Evolutionary conservation across 345 rosid species (phyloP), one percentile per base, ranked within the genome.

Genomic region (Populus euphratica): DNA sequence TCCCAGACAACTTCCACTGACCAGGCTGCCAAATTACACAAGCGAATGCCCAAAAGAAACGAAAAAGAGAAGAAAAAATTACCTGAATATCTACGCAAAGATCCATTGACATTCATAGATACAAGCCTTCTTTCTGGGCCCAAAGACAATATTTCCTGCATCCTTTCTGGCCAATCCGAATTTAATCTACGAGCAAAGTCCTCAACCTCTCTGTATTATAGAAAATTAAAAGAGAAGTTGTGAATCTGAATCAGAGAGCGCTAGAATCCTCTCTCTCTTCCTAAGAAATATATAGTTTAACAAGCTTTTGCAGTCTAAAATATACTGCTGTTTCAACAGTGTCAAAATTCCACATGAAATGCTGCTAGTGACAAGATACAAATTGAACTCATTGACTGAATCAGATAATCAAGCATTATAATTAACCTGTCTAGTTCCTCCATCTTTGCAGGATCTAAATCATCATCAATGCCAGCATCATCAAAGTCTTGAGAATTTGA

Each of bases 101-200:
- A 85, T 70, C 89, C 90, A 82, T 87, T 85, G 77, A 90, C 90
- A 44, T 91, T 90, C 16, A 81, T 77, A 20, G 93, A 83, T 59
- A 77, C 75, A 43, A 68, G 83, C 71, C 80, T 88, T 71, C 85
- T 88, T 76, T 90, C 93, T 76, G 82, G 90, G 76, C 91, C 93
- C 79, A 79, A 73, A 33, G 88, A 88, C 43, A 84, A 82, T 69
- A 92, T 89, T 84, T 90, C 92, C 77, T 85, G 88, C 86, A 89
- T 87, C 83, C 94, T 87, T 81, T 89, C 89, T 9, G 91, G 92
- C 94, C 94, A 92, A 76, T 87, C 91, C 36, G 98, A 88, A 88
- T 92, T 89, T 78, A 91, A 84, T 87, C 97, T 89, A 41, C 94
- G 86, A 47, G 97, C 97, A 89, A 93, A 94, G 78, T 93, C 98